Evolutionary conservation across 805 yeast species (phyloP), one percentile per base, ranked within the genome.

Genomic region (Lachancea waltii): DNA sequence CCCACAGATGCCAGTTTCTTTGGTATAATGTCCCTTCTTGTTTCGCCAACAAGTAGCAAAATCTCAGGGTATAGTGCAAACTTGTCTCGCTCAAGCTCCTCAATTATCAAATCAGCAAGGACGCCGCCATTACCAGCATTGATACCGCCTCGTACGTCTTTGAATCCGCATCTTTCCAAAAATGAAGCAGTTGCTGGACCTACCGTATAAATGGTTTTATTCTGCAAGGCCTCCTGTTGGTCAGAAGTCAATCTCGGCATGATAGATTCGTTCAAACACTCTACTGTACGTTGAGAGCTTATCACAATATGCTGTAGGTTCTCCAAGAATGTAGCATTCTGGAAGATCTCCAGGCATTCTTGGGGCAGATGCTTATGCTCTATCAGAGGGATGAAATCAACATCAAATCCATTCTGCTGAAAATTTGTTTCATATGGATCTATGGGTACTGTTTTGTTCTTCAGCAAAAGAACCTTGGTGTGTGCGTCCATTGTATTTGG

Each of bases 241-340:
- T 33, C 49, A 0, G 30, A 33, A 2, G 50, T 14, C 9, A 63
- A 41, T 1, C 30, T 23, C 7, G 61, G 50, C 1, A 60, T 34
- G 5, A 80, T 60, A 10, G 73, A 56, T 26, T 65, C 64, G 43
- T 73, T 73, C 9, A 86, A 59, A 4, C 85, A 79, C 49, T 89
- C 96, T 0, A 89, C 95, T 2, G 96, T 95, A 47, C 97, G 61
- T 56, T 90, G 97, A 2, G 95, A 83, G 0, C 97, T 89, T 3
- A 90, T 77, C 7, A 90, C 81, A 25, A 86, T 60, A 0, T 79
- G 73, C 28, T 70, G 68, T 20, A 68, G 63, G 0, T 60, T 49
- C 1, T 50, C 33, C 1, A 72, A 42, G 43, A 74, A 77, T 7
- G 62, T 64, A 0, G 53, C 51, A 4, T 76, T 67, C 2, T 51